phyloP scores from a whole-genome alignment of 1,284 basidiomycete species.

The Phylloboletellus chloephorus region DNA sequence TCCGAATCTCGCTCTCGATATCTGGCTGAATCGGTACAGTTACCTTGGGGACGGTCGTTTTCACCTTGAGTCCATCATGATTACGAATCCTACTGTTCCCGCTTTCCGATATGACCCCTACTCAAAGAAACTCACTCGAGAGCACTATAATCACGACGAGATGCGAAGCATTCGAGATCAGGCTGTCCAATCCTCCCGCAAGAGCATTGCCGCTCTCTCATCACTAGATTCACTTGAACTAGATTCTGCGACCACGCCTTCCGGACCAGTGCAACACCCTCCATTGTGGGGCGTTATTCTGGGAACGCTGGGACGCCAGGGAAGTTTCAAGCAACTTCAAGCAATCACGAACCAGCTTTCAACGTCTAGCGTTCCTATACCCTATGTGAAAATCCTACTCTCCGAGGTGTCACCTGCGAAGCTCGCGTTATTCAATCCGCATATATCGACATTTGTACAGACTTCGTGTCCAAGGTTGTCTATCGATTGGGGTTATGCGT shows the following conservation, averaged over 20 bases:
- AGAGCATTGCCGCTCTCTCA: constrained; percentile 46
- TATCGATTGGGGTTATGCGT: constrained; percentile 99
- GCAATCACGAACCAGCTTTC: constrained; percentile 72
- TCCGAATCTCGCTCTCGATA: constrained; percentile 2
- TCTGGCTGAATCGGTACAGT: constrained; percentile 39
- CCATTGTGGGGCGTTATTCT: constrained; percentile 90
- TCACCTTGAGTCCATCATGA: constrained; percentile 98
- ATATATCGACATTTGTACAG: constrained; percentile 88
- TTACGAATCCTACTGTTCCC: constrained; percentile 92
- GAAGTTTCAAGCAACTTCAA: constrained; percentile 86
- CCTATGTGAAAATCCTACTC: constrained; percentile 84
- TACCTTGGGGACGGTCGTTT: constrained; percentile 98
- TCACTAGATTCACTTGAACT: constrained; percentile 4
- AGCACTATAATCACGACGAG: constrained; percentile 85
- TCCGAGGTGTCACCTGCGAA: constrained; percentile 97
- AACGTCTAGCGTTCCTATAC: constrained; percentile 50
- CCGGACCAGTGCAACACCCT: constrained; percentile 2
- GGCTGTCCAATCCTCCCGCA: constrained; percentile 70
- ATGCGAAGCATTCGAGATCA: constrained; percentile 78
- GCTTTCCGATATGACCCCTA: constrained; percentile 99
- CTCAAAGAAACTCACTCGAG: constrained; percentile 93
- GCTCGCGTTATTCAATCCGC: constrained; percentile 74
- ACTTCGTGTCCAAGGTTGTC: constrained; percentile 94
- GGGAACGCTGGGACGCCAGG: constrained; percentile 93
- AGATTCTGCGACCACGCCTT: constrained; percentile 1